Percentiles rank a stretch among this genome's conserved stretches.
Conservation (phyloP, 2,329 filamentous ascomycete species). For the Tolypocladium inflatum region DNA sequence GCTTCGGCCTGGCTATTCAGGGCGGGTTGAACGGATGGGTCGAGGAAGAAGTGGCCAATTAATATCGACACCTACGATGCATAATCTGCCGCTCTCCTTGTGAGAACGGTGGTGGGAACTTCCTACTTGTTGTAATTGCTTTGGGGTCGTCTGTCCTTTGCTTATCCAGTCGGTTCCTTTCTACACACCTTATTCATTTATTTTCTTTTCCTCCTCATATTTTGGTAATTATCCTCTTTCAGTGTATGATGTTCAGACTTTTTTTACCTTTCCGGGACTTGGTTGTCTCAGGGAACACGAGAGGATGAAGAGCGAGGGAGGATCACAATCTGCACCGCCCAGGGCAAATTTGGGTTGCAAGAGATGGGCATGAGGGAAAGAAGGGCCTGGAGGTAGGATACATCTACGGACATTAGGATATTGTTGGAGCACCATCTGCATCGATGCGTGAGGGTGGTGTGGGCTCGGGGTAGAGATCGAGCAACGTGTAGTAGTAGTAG, state of each 20-base stretch:
- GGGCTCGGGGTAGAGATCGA: background rate
- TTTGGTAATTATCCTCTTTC: constrained; percentile 23
- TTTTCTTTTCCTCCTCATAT: constrained; percentile 4
- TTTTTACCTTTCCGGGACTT: background rate
- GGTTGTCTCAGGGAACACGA: background rate
- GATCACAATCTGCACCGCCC: background rate
- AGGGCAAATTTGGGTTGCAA: background rate
- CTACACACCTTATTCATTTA: constrained; percentile 3
- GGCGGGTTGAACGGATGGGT: constrained; percentile 58
- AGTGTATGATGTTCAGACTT: constrained; percentile 19
- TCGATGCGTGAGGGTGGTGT: background rate
- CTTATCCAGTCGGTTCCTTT: constrained; percentile 9
- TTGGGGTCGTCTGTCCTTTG: constrained; percentile 12
- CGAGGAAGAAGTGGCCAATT: constrained; percentile 57
- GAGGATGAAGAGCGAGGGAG: background rate
- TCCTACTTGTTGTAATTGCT: constrained; percentile 34
- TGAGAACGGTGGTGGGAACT: constrained; percentile 19
- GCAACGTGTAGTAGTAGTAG: background rate
- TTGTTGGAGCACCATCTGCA: background rate
- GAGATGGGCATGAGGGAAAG: background rate
- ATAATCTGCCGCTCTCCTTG: constrained; percentile 12
- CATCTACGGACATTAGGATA: background rate
- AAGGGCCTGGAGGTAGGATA: background rate
- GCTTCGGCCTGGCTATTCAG: constrained; percentile 54
- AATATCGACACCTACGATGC: constrained; percentile 10